These are phyloP conservation scores for Mycena maculata DNA, from an alignment of 768 basidiomycete genomes.

Conservation along the genomic window DNA sequence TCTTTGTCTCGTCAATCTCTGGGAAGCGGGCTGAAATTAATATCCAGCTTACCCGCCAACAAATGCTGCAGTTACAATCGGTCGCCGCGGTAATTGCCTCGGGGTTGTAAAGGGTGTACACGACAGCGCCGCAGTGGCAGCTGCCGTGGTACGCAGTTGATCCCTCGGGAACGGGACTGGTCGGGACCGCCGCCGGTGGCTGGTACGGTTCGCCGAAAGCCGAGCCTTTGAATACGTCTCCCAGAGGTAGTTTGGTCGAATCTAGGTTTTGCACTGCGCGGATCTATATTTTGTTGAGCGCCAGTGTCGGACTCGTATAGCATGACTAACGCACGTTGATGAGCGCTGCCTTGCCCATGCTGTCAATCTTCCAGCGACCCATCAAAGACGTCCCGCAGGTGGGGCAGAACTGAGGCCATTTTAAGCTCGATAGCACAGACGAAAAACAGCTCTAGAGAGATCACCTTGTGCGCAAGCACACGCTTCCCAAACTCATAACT, in stretches of 20 bases:
- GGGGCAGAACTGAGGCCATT: slow-evolving; percentile 16
- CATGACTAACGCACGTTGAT: slow-evolving; percentile 16
- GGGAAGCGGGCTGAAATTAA: slow-evolving; percentile 2
- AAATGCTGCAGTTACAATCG: slow-evolving; percentile 31
- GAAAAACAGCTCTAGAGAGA: not conserved
- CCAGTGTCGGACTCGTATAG: not conserved
- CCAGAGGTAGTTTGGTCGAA: not conserved
- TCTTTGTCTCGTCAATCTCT: slow-evolving; percentile 5
- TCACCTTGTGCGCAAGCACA: slow-evolving; percentile 20
- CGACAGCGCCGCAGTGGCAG: slow-evolving; percentile 30
- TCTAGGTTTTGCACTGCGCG: slow-evolving; percentile 14
- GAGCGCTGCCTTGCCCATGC: not conserved
- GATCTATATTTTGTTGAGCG: slow-evolving; percentile 7
- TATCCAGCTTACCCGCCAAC: slow-evolving; percentile 17
- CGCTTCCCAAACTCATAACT: slow-evolving; percentile 19
- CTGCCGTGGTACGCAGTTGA: slow-evolving; percentile 17
- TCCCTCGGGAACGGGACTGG: slow-evolving; percentile 8
- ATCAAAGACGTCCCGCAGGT: slow-evolving; percentile 26
- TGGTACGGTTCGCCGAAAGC: not conserved
- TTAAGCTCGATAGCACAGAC: not conserved
- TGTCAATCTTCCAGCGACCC: not conserved
- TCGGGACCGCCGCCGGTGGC: not conserved
- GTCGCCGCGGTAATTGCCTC: slow-evolving; percentile 3
- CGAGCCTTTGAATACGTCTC: slow-evolving; percentile 1
- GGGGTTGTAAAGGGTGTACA: slow-evolving; percentile 14